Evolutionary conservation across 345 rosid species (phyloP), one percentile per base, ranked within the genome.

Genomic region (Iberis pinnata): DNA sequence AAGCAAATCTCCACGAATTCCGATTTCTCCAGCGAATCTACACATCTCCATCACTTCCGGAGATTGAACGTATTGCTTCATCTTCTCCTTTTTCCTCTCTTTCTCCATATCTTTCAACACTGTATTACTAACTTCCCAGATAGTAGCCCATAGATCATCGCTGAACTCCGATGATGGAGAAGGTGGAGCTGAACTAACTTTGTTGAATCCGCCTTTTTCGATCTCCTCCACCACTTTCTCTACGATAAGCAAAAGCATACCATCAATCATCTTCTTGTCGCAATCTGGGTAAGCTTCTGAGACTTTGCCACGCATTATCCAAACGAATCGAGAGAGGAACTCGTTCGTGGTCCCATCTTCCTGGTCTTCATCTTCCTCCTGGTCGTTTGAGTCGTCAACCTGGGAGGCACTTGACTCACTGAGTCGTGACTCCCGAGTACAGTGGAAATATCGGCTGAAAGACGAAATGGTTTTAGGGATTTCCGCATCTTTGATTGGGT

Each of bases 21-120:
- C 99, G 32, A 81, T 67, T 43, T 88, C 99, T 12, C 85, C 87
- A 11, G 97, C 90, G 70, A 92, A 88, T 57, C 90, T 76, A 59
- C 81, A 76, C 94, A 85, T 82, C 63, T 85, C 88, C 73, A 81
- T 74, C 18, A 92, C 95, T 56, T 83, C 83, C 4, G 80, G 84
- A 22, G 58, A 64, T 36, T 83, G 95, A 74, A 83, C 65, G 56
- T 78, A 86, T 36, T 49, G 58, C 73, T 85, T 92, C 87, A 88
- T 75, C 72, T 77, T 88, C 64, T 88, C 90, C 61, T 92, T 88
- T 70, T 77, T 78, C 73, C 76, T 78, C 63, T 70, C 95, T 37
- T 79, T 85, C 63, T 81, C 75, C 97, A 85, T 83, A 67, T 88
- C 95, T 70, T 73, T 77, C 82, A 81, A 58, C 64, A 92, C 94